phyloP scores from a whole-genome alignment of 495 filamentous ascomycete genomes.

The Lasiosphaeria hispida region DNA sequence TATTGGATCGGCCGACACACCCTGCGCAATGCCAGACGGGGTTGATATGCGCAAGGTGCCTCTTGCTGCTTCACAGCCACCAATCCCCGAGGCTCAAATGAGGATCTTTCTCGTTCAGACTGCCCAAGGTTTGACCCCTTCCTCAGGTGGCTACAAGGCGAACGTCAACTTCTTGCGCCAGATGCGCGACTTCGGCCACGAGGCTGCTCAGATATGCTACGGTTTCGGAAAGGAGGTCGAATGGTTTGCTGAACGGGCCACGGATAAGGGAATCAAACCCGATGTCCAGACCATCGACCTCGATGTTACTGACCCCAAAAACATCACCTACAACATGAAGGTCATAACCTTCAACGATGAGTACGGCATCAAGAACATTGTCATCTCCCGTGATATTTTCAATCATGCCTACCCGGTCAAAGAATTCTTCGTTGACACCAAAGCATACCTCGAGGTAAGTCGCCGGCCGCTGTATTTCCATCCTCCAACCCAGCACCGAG shows the following conservation, averaged over 20 bases:
- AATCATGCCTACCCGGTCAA: conserved; percentile 21
- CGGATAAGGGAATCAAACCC: conserved; percentile 21
- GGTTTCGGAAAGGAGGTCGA: conserved; percentile 23
- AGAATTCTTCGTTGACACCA: conserved; percentile 26
- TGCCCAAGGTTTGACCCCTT: conserved; percentile 30
- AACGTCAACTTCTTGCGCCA: conserved; percentile 28
- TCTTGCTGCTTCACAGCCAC: too few relatives aligned
- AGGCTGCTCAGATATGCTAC: conserved; percentile 29
- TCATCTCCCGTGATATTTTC: conserved; percentile 18
- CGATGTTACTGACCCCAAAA: conserved; percentile 6
- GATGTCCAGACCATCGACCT: conserved; percentile 2
- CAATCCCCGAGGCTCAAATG: conserved; percentile 1
- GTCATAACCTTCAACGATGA: conserved; percentile 29
- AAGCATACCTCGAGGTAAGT: conserved; percentile 27
- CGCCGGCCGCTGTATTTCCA: neutral
- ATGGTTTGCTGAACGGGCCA: conserved; percentile 12
- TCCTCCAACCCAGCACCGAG: neutral
- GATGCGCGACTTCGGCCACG: conserved; percentile 20
- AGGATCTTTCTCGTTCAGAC: conserved; percentile 35
- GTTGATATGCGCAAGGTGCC: too few relatives aligned
- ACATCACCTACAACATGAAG: neutral
- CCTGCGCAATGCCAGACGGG: too few relatives aligned
- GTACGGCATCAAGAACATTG: conserved; percentile 24
- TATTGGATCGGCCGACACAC: too few relatives aligned
- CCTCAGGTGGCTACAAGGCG: conserved; percentile 34